Base-by-base conservation (phyloP, 176 grass and related monocot genomes). In the Elymus sibiricus region DNA sequence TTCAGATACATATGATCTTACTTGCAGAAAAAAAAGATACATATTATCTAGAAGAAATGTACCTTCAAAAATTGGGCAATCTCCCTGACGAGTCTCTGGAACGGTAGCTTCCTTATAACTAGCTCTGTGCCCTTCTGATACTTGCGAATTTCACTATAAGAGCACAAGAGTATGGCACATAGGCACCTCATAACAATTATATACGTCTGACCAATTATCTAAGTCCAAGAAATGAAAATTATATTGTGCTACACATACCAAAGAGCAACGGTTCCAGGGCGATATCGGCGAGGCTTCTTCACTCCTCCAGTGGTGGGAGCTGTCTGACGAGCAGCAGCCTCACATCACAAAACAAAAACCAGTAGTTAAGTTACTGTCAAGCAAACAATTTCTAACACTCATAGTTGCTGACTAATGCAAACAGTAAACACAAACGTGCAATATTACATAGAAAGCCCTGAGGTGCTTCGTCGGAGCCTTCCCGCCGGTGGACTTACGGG, bases 1-100 rank as follows among this genome's bases (percentile, higher is more conserved):
- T 35, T 35, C 34, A n/a, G n/a, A n/a, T n/a, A n/a, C n/a, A n/a
- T n/a, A n/a, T n/a, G n/a, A n/a, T n/a, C n/a, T n/a, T n/a, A n/a
- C n/a, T n/a, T n/a, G n/a, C n/a, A n/a, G n/a, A n/a, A n/a, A n/a
- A n/a, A n/a, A n/a, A n/a, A 25, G 25, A 46, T 2, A 24, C 21
- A 21, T 22, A 35, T 9, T 1, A 8, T 22, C 1, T 58, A 39
- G 25, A 11, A 3, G 3, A 15, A 40, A 38, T 10, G 29, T 60
- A 86, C 84, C 76, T 86, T 79, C 25, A 44, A 79, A 22, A 70
- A 31, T 37, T 86, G 84, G 10, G 84, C 84, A 63, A 80, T 80
- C 56, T 86, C 84, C 76, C 84, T 86, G 44, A 86, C 84, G 22
- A 86, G 64, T n/a, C n/a, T n/a, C n/a, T n/a, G n/a, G n/a, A n/a